These are phyloP conservation scores for Nymphaea thermarum DNA, from an alignment of 164 flowering plant species.

Conservation along the genomic window DNA sequence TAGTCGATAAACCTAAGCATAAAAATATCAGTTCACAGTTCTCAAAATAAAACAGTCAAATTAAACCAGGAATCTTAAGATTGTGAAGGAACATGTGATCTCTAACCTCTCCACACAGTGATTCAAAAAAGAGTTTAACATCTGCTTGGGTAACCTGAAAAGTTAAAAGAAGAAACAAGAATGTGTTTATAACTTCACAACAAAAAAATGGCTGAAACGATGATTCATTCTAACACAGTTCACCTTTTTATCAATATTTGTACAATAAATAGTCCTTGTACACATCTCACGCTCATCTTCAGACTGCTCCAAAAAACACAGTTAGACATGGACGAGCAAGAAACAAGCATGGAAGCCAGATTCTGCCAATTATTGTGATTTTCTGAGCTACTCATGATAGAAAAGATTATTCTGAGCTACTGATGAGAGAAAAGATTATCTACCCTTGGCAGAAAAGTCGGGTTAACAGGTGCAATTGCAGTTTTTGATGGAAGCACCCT, in stretches of 20 bases:
- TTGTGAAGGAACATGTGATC: neutral
- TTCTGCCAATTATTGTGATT: neutral
- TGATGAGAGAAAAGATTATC: constrained; percentile 2
- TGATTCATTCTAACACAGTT: no score
- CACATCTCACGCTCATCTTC: constrained; percentile 91
- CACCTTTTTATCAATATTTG: constrained; percentile 87
- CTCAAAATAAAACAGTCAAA: neutral
- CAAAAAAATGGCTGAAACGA: no score
- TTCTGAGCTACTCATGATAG: no score
- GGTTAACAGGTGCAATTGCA: constrained; percentile 86
- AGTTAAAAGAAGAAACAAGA: no score
- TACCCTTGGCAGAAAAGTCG: constrained; percentile 74
- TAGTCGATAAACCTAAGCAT: constrained; percentile 52
- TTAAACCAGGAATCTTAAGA: neutral
- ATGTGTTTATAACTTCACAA: neutral
- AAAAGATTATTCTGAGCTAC: no score
- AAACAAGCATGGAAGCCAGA: neutral
- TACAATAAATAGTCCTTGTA: constrained; percentile 72
- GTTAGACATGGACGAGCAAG: neutral
- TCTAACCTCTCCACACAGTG: constrained; percentile 75
- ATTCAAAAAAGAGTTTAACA: constrained; percentile 63
- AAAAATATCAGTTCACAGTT: neutral
- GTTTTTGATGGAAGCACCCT: constrained; percentile 80
- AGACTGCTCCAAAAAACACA: constrained; percentile 22
- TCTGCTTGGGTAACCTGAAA: constrained; percentile 67